phyloP scores from a whole-genome alignment of 371 early-diverging fungal species.

The Nematocida sp. region DNA sequence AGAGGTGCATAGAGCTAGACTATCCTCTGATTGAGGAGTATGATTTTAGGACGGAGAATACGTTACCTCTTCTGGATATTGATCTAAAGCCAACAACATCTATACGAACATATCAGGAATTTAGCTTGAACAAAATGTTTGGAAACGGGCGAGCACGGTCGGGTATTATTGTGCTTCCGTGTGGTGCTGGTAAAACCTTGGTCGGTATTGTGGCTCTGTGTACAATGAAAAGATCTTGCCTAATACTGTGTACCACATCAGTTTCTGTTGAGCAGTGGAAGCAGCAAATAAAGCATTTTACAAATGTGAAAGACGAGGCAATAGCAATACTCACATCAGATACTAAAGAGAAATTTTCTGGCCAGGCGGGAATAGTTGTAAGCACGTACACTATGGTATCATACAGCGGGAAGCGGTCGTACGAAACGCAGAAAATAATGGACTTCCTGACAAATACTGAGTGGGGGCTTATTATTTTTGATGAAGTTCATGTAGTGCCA shows the following conservation, averaged over 20 bases:
- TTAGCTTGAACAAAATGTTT: conserved; percentile 96
- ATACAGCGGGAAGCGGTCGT: conserved; percentile 84
- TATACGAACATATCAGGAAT: conserved; percentile 95
- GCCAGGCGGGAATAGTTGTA: conserved; percentile 44
- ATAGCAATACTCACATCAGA: conserved; percentile 93
- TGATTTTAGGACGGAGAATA: conserved; percentile 87
- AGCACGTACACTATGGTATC: conserved; percentile 98
- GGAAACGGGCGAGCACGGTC: conserved; percentile 90
- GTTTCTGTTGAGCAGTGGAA: conserved; percentile 98
- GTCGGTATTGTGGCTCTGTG: conserved; percentile 98
- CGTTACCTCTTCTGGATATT: conserved; percentile 80
- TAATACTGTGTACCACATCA: conserved; percentile 90
- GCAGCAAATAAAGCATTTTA: conserved; percentile 88
- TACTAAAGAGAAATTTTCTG: conserved; percentile 77
- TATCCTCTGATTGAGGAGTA: conserved; percentile 97
- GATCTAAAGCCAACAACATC: conserved; percentile 89
- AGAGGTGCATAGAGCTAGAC: conserved; percentile 86
- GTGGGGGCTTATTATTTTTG: conserved; percentile 95
- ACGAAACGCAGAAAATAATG: conserved; percentile 92
- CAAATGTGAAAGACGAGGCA: conserved; percentile 81
- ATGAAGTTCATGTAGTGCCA: conserved; percentile 99
- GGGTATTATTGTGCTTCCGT: conserved; percentile 98
- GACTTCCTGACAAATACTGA: conserved; percentile 82
- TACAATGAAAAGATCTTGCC: conserved; percentile 87
- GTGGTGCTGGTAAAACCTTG: conserved; percentile 97